Conservation (phyloP, 192 early-diverging fungal species). For the Backusella macrospora region DNA sequence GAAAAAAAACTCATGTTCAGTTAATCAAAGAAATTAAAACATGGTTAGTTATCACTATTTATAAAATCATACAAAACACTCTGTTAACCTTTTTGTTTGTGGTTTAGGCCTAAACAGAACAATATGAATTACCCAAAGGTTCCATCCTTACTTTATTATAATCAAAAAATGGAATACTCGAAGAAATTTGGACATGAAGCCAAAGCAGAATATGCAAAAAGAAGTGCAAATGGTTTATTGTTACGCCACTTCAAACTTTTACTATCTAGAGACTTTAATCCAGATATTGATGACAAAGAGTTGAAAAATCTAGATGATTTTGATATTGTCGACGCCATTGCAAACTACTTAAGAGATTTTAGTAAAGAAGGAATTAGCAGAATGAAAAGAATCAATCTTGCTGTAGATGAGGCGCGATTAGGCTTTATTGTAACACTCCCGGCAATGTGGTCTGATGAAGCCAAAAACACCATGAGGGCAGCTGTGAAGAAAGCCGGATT, state of each 20-base stretch:
- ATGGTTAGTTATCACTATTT: no score
- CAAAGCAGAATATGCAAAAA: background rate
- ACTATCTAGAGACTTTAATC: background rate
- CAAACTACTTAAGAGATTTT: background rate
- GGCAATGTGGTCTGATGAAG: conserved; percentile 43
- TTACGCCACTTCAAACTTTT: no score
- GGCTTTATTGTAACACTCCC: background rate
- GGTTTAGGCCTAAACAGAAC: background rate
- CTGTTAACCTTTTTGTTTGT: background rate
- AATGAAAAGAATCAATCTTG: background rate
- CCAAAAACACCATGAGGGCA: no score
- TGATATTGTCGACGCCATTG: background rate
- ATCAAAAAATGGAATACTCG: no score
- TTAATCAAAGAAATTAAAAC: no score
- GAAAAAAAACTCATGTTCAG: no score
- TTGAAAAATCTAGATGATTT: background rate
- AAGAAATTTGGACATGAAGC: background rate
- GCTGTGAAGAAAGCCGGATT: no score
- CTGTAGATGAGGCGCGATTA: background rate
- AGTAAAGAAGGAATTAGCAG: no score
- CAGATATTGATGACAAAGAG: background rate
- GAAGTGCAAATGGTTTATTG: background rate
- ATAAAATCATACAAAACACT: background rate
- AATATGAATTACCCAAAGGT: background rate
- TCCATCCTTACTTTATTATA: background rate